Evolutionary conservation across 208 protist species (phyloP), one percentile per base, ranked within the genome.

Genomic region (Trypanosoma cruzi): DNA sequence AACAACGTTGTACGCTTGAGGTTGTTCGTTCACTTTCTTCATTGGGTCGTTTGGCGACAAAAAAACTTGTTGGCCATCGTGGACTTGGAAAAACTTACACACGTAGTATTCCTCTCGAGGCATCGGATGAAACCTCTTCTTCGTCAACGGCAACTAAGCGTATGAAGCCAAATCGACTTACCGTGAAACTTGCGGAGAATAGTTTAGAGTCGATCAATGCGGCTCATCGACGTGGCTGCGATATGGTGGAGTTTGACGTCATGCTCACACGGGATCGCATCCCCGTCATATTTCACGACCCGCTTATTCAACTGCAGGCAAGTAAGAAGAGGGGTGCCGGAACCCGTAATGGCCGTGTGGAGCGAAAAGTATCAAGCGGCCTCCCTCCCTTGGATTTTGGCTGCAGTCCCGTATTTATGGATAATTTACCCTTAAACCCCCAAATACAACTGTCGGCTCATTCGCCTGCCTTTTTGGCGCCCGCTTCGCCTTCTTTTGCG

Each of bases 201-300:
- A 92, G 78, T 58, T 72, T 94, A 40, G 74, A 84, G 58, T 56
- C 89, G 1, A 79, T 94, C 26, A 89, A 84, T 73, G 86, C 86
- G 0, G 89, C 89, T 2, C 86, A 94, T 68, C 71, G 70, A 13
- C 84, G 89, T 24, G 79, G 83, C 10, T 92, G 86, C 44, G 79
- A 85, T 10, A 90, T 90, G 82, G 80, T 94, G 24, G 86, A 94
- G 73, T 86, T 94, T 48, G 89, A 94, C 57, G 89, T 94, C 31
- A 92, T 92, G 89, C 78, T 92, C n/a, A 91, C 89, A 13, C 67
- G 64, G 22, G 89, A 94, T 62, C 78, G 85, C 26, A 71, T 92
- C 40, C 89, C 89, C 0, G 79, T 94, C 46, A 74, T 92, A 53
- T 90, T 92, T 68, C 89, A 94, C 73, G 89, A 94, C 54, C 84